Evolutionary conservation across 2,329 filamentous ascomycete species (phyloP), one percentile per base, ranked within the genome.

Genomic region (Colletotrichum lentis): DNA sequence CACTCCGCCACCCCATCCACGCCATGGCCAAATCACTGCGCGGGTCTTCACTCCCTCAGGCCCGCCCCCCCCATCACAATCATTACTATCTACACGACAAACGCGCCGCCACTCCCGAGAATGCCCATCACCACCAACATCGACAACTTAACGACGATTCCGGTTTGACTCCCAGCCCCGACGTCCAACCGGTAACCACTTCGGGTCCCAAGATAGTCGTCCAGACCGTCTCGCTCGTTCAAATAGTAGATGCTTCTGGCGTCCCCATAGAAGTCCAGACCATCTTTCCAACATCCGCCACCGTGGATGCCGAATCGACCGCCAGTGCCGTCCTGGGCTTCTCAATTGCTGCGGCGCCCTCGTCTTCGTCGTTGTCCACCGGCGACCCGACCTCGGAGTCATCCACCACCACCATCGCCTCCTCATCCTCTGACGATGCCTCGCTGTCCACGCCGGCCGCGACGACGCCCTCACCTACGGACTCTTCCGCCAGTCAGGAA

Each of bases 171-270:
- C 58, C 35, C 39, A 71, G 62, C 62, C 46, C 60, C 69, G 63
- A 62, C 67, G 47, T 62, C 65, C 65, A 35, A 50, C 70, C 71
- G 60, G 54, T 70, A 56, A 69, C 58, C 39, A 41, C 46, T 65
- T 64, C 71, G 69, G 62, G 64, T 22, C 44, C 60, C 61, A 76
- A 79, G 72, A 76, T 85, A 68, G 78, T 88, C 73, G 78, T 86
- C 61, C 81, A 86, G 75, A 88, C 86, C 72, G 77, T 88, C 70
- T 86, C 85, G 31, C 78, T 88, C 74, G 76, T 88, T 63, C 82
- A 87, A 71, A 73, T 84, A 69, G 81, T 87, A 70, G 84, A 87
- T 75, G 76, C 77, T 53, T 74, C 76, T 52, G 85, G 85, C 69
- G 79, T 78, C 35, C 78, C 82, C 56, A 73, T 86, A 53, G 76